These are phyloP conservation scores for Zygoascus hellenicus DNA, from an alignment of 1,139 yeast genomes.

Conservation along the genomic window DNA sequence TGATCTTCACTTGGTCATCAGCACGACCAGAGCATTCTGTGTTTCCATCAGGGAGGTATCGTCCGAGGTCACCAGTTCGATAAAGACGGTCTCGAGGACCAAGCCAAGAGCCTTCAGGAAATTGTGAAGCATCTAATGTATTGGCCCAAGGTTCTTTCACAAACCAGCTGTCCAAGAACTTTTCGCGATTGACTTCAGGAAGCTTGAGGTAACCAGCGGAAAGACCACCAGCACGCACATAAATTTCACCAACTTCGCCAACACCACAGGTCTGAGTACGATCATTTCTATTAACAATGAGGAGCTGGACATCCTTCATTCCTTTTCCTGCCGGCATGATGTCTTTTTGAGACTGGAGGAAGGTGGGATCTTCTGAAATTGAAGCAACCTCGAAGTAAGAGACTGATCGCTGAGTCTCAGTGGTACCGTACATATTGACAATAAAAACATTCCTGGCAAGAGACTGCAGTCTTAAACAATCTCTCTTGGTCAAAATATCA, in stretches of 20 bases:
- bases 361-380: constrained; percentile 59
- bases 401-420: constrained; percentile 97
- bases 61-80: constrained; percentile 95
- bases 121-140: constrained; percentile 9
- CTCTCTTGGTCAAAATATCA: constrained; percentile 93
- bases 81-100: constrained; percentile 95
- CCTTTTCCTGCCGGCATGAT: constrained; percentile 99
- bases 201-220: constrained; percentile 94
- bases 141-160: constrained; percentile 37
- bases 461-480: constrained; percentile 85
- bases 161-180: constrained; percentile 89
- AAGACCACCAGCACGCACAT: constrained; percentile 96
- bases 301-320: constrained; percentile 88
- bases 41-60: constrained; percentile 94
- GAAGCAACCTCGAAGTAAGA: constrained; percentile 87
- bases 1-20: constrained; percentile 95
- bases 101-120: constrained; percentile 46
- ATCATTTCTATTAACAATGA: constrained; percentile 89
- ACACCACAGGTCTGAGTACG: constrained; percentile 90
- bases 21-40: constrained; percentile 99
- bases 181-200: constrained; percentile 81
- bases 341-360: constrained; percentile 81
- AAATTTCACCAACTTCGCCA: constrained; percentile 97
- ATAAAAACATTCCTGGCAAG: constrained; percentile 84
- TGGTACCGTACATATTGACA: constrained; percentile 98